These are phyloP conservation scores for Debaryomyces udenii DNA, from an alignment of 1,139 yeast genomes.

Conservation along the genomic window DNA sequence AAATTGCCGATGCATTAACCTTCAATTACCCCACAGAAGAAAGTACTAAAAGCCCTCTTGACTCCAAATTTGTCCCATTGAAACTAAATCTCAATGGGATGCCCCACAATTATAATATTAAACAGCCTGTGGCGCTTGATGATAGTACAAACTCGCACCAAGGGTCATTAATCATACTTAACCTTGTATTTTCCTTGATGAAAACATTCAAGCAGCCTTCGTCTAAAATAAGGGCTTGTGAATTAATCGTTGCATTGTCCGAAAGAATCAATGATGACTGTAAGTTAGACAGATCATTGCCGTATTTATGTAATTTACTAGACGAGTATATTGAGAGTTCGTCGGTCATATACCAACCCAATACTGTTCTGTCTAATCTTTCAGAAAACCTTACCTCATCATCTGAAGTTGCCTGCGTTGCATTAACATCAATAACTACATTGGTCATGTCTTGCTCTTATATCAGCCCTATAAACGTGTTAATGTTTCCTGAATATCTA, in stretches of 20 bases:
- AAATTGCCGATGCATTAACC: slow-evolving; percentile 51
- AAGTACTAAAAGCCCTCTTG: slow-evolving; percentile 7
- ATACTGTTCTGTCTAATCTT: slow-evolving; percentile 6
- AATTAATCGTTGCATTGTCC: slow-evolving; percentile 72
- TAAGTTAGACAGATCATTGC: slow-evolving; percentile 82
- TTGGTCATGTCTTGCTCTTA: slow-evolving; percentile 65
- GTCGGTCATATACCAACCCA: slow-evolving; percentile 11
- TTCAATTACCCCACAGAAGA: slow-evolving; percentile 34
- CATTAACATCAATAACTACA: slow-evolving; percentile 62
- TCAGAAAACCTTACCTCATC: slow-evolving; percentile 17
- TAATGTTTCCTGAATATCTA: slow-evolving; percentile 78
- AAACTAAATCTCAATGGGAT: slow-evolving; percentile 54
- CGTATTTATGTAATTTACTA: slow-evolving; percentile 61
- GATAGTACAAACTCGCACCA: slow-evolving; percentile 34
- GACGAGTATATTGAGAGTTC: slow-evolving; percentile 36
- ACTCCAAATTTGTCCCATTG: slow-evolving; percentile 34
- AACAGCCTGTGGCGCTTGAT: slow-evolving; percentile 28
- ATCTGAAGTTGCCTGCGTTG: slow-evolving; percentile 58
- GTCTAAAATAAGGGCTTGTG: slow-evolving; percentile 72
- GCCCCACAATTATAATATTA: slow-evolving; percentile 45
- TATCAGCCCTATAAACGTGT: slow-evolving; percentile 74
- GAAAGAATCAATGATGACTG: slow-evolving; percentile 81
- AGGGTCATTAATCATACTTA: slow-evolving; percentile 64
- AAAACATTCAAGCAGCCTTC: slow-evolving; percentile 66
- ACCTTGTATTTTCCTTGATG: slow-evolving; percentile 64